Evolutionary conservation across 2,329 filamentous ascomycete species (phyloP).

Genomic region (Aureobasidium leucospermi): DNA sequence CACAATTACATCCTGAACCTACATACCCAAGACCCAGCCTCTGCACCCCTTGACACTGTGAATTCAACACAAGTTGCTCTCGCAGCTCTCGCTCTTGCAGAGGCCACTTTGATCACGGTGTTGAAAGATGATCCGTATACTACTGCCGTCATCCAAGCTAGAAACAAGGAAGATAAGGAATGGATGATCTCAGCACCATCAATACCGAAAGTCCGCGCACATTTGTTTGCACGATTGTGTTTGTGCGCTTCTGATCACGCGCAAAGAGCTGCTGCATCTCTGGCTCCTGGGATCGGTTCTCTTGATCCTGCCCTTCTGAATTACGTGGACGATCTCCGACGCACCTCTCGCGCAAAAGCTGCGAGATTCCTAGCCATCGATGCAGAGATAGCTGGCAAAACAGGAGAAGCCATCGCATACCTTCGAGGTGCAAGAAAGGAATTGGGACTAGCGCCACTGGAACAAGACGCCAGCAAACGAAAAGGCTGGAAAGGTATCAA

Average conservation of each 20-base stretch:
- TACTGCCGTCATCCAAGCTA: slow-evolving; percentile 67
- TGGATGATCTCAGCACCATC: slow-evolving; percentile 95
- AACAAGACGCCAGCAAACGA: slow-evolving; percentile 36
- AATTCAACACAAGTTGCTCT: slow-evolving; percentile 37
- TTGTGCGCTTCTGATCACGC: slow-evolving; percentile 85
- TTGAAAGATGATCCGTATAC: slow-evolving; percentile 94
- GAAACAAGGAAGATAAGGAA: slow-evolving; percentile 77
- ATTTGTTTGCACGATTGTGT: slow-evolving; percentile 81
- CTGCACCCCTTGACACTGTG: slow-evolving; percentile 32
- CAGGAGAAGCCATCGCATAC: slow-evolving; percentile 83
- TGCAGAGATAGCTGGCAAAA: slow-evolving; percentile 72
- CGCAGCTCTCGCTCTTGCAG: slow-evolving; percentile 64
- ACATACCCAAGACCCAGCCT: slow-evolving; percentile 18
- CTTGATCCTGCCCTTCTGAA: slow-evolving; percentile 59
- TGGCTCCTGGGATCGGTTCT: slow-evolving; percentile 38
- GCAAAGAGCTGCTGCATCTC: slow-evolving; percentile 55
- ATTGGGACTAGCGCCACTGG: slow-evolving; percentile 53
- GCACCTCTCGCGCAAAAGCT: slow-evolving; percentile 72
- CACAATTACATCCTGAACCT: slow-evolving; percentile 58
- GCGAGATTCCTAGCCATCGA: slow-evolving; percentile 89
- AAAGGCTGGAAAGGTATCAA: slow-evolving; percentile 58
- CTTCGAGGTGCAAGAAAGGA: slow-evolving; percentile 68
- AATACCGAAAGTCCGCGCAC: slow-evolving; percentile 79
- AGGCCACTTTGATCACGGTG: slow-evolving; percentile 83
- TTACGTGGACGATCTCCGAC: slow-evolving; percentile 69